These are phyloP conservation scores for Xylariales sp. DNA, from an alignment of 2,329 filamentous ascomycete species.

Conservation along the genomic window DNA sequence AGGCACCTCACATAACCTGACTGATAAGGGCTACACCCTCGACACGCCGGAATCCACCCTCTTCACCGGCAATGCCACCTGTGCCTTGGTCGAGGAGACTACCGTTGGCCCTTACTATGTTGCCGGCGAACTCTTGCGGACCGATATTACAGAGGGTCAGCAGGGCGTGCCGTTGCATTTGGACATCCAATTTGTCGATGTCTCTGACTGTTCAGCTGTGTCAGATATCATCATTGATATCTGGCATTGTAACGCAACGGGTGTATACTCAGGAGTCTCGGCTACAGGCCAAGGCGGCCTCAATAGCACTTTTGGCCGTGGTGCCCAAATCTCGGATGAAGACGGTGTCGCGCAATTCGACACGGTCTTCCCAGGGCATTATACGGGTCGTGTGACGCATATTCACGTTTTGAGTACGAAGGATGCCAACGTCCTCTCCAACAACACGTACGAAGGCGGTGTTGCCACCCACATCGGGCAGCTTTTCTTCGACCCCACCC, in stretches of 20 bases:
- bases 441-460: slow-evolving; percentile 38
- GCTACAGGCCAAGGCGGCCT: slow-evolving; percentile 35
- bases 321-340: slow-evolving; percentile 33
- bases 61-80: slow-evolving; percentile 23
- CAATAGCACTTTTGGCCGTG: slow-evolving; percentile 36
- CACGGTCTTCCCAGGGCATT: slow-evolving; percentile 40
- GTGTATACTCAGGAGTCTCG: slow-evolving; percentile 37
- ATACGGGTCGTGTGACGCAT: slow-evolving; percentile 39
- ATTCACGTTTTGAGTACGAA: slow-evolving; percentile 44
- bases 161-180: slow-evolving; percentile 32
- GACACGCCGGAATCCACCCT: slow-evolving; percentile 30
- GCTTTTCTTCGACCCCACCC: slow-evolving; percentile 58
- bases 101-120: slow-evolving; percentile 29
- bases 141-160: slow-evolving; percentile 31
- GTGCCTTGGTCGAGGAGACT: slow-evolving; percentile 23
- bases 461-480: slow-evolving; percentile 57
- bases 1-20: neutral
- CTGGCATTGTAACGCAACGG: slow-evolving; percentile 35
- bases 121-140: slow-evolving; percentile 30
- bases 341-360: slow-evolving; percentile 38
- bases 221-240: slow-evolving; percentile 30
- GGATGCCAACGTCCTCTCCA: slow-evolving; percentile 30
- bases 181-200: slow-evolving; percentile 34
- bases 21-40: slow-evolving; percentile 26
- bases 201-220: slow-evolving; percentile 29